Evolutionary conservation across 75 land plant genomes (phyloP), one percentile per base, ranked within the genome.

Genomic region (Pseudotsuga menziesii): DNA sequence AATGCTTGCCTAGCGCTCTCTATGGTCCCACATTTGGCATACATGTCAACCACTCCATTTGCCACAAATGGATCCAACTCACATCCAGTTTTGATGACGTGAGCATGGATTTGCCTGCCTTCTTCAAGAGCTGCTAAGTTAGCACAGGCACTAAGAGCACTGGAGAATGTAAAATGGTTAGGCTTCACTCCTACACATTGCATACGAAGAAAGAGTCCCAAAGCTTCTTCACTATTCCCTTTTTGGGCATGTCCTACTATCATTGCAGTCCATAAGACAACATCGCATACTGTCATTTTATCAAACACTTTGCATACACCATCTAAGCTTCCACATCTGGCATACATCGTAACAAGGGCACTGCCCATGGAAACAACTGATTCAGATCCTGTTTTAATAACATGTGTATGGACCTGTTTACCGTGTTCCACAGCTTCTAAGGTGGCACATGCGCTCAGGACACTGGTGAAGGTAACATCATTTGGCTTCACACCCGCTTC

Each of bases 211-310:
- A 77, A 90, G 73, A 78, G 76, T 16, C 74, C 73, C 82, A 90
- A 76, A 13, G 86, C 92, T 22, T 75, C 55, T 16, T 77, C 69
- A n/a, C 75, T 74, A 13, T 41, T 26, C 64, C 85, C 85, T 54
- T 66, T 73, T 72, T 74, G 78, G 12, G 41, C 81, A 57, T 85
- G 77, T 0, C 77, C 82, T 15, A 71, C 63, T 14, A 88, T 90
- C 56, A 90, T 27, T 29, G 76, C 83, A 72, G 80, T 88, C 90
- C 90, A 90, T 5, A 90, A 83, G 0, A 90, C 88, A 8, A 73
- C 75, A 74, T 85, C 84, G n/a, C 80, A 78, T 27, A 83, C 84
- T 0, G 88, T 84, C 83, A 88, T 83, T 61, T 64, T 29, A 3
- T 29, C 83, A 74, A 91, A 91, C 86, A 88, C 4, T 1, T 74